Base-by-base conservation (phyloP, 306 rosid species). In the Castanea crenata region DNA sequence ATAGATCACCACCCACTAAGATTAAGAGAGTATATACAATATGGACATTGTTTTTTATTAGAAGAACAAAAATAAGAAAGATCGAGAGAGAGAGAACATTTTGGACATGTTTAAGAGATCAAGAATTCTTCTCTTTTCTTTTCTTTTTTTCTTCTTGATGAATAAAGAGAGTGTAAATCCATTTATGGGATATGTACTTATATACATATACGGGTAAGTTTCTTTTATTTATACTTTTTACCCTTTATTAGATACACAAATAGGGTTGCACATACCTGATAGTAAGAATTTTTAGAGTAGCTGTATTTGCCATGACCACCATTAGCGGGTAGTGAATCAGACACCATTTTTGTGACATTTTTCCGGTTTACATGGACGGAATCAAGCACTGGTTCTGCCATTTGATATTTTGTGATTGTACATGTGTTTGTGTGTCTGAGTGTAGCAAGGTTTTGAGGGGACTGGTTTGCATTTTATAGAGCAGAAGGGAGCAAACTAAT, bases 301-400 rank as follows among this genome's bases (percentile, higher is more conserved):
- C 92, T 86, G 76, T 69, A 58, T 21, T 57, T 72, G 41, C 87
- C 90, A 64, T 52, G 58, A 14, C 92, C 92, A 29, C 86, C 90
- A 68, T 82, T 86, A 51, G 80, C 75, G 14, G 91, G 87, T 25
- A 70, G 51, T 0, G 83, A 27, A 27, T 74, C 52, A 34, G 38
- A 58, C 16, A 67, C 70, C 63, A 19, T 11, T 75, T 80, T 80
- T 2, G 29, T 18, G 52, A 5, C 71, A 56, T 71, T 51, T 56
- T 76, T 74, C 32, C 23, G 77, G 9, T 15, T 76, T 44, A 69
- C 49, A 20, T 55, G 64, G 38, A 49, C 29, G 7, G 70, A 77
- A 38, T 55, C 61, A 63, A 6, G 27, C 52, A 6, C 27, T 4
- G 77, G 25, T 20, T 77, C 69, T 63, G 31, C 78, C 70, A 72